Percentiles rank a stretch among this genome's conserved stretches.
These are phyloP conservation scores for Tetradesmus obliquus DNA, from an alignment of 139 green algal species.

Conservation along the genomic window DNA sequence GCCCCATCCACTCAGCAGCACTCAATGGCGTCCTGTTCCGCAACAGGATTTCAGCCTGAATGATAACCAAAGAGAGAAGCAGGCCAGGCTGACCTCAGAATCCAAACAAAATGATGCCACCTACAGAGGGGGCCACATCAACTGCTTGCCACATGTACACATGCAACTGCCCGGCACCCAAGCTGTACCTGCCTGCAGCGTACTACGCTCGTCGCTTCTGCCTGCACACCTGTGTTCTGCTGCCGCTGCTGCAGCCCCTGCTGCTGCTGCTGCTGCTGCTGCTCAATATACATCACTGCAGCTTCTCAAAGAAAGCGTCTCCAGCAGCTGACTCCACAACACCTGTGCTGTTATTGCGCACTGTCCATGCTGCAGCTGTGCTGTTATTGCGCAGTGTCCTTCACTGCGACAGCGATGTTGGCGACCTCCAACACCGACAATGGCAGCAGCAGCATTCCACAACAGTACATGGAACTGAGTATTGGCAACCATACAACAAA, in stretches of 20 bases:
- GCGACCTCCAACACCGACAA: background rate
- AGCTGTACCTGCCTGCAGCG: background rate
- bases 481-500: too few relatives aligned
- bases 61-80: background rate
- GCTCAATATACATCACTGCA: too few relatives aligned
- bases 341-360: background rate
- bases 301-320: too few relatives aligned
- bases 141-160: background rate
- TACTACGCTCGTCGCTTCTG: background rate
- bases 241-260: background rate
- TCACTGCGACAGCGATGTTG: slow-evolving; percentile 36
- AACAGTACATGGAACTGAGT: background rate
- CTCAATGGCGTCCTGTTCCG: slow-evolving; percentile 13
- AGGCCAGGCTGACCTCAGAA: background rate
- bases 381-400: background rate
- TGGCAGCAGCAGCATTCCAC: background rate
- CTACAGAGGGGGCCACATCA: too few relatives aligned
- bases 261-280: background rate
- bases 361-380: background rate
- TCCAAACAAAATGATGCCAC: too few relatives aligned
- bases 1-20: background rate
- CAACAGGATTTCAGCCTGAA: background rate
- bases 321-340: too few relatives aligned
- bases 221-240: background rate
- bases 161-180: background rate